phyloP scores from a whole-genome alignment of 352 stramenopile species.

The Phytophthora pisi region DNA sequence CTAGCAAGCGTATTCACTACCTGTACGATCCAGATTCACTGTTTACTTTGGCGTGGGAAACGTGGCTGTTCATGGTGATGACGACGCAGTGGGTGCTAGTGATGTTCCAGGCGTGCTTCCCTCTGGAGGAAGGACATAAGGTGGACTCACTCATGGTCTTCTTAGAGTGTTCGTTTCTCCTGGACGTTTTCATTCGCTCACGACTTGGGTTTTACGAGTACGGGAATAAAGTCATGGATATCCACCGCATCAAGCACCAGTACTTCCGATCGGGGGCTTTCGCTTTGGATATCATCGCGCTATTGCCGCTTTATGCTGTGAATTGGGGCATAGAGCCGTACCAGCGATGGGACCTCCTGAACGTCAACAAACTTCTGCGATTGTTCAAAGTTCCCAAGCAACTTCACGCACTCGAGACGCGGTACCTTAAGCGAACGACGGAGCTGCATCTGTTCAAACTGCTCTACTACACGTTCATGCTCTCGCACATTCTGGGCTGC shows the following conservation, averaged over 20 bases:
- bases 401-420: constrained; percentile 53
- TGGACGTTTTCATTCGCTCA: constrained; percentile 57
- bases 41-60: constrained; percentile 54
- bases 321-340: constrained; percentile 36
- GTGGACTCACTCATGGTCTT: constrained; percentile 33
- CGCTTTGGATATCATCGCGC: constrained; percentile 42
- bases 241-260: constrained; percentile 26
- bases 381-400: constrained; percentile 56
- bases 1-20: not conserved
- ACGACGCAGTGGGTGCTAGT: constrained; percentile 46
- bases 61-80: constrained; percentile 58
- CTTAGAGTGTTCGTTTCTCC: constrained; percentile 47
- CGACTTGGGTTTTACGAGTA: constrained; percentile 62
- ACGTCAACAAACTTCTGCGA: constrained; percentile 64
- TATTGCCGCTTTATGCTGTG: constrained; percentile 51
- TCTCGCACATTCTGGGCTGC: constrained; percentile 55
- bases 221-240: constrained; percentile 65
- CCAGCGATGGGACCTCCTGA: constrained; percentile 45
- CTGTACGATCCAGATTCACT: constrained; percentile 47
- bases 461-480: constrained; percentile 64
- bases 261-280: constrained; percentile 56
- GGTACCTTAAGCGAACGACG: constrained; percentile 60
- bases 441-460: constrained; percentile 66
- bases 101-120: constrained; percentile 52
- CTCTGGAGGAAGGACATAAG: not conserved